phyloP scores from a whole-genome alignment of 176 grass and related monocot species.

The Eremochloa ophiuroides region DNA sequence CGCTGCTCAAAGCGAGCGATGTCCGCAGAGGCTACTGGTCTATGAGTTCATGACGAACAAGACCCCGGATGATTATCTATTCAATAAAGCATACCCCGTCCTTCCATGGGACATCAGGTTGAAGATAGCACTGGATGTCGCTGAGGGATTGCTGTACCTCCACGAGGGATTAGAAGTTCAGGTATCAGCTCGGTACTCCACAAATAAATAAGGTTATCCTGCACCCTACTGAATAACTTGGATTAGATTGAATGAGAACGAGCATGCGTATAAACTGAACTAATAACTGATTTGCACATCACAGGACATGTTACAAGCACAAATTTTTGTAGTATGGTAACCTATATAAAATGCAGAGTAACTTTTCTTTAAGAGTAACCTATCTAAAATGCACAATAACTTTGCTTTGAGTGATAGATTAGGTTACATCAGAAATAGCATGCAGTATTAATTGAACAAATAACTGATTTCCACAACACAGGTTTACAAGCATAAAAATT shows the following conservation, averaged over 20 bases:
- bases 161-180: slow-evolving; percentile 76
- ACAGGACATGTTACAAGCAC: background rate
- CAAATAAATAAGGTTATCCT: background rate
- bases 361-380: too few species aligned
- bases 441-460: too few species aligned
- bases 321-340: background rate
- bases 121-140: slow-evolving; percentile 53
- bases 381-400: too few species aligned
- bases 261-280: background rate
- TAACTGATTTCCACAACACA: too few species aligned
- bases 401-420: too few species aligned
- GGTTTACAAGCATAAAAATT: too few species aligned
- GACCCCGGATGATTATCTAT: slow-evolving; percentile 65
- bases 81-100: slow-evolving; percentile 52
- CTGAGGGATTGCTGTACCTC: slow-evolving; percentile 62
- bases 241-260: background rate
- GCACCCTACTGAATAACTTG: background rate
- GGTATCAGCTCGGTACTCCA: slow-evolving; percentile 27
- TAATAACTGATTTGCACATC: background rate
- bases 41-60: slow-evolving; percentile 79
- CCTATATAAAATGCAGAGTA: background rate
- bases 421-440: too few species aligned
- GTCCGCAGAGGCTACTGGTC: slow-evolving; percentile 56
- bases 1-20: slow-evolving; percentile 35
- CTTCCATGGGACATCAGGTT: slow-evolving; percentile 66